Conservation (phyloP, 805 yeast genomes). For the Barnettozyma wickerhamii region DNA sequence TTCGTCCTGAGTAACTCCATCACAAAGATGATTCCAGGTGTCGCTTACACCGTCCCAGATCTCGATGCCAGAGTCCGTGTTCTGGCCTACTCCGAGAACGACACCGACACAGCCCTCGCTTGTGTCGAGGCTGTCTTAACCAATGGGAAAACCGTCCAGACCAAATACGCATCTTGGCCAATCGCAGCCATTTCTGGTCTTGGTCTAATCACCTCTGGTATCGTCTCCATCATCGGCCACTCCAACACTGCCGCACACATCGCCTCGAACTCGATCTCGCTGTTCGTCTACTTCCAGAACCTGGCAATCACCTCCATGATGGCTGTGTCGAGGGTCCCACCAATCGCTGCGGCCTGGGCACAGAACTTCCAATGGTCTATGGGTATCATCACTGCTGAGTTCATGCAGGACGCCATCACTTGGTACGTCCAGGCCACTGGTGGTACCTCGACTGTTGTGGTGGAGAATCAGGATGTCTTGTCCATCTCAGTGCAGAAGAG, state of each 20-base stretch:
- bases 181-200: constrained; percentile 87
- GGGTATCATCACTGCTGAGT: constrained; percentile 74
- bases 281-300: constrained; percentile 84
- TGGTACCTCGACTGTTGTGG: constrained; percentile 75
- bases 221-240: constrained; percentile 80
- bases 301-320: constrained; percentile 82
- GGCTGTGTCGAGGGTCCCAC: constrained; percentile 82
- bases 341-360: constrained; percentile 89
- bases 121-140: constrained; percentile 86
- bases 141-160: constrained; percentile 93
- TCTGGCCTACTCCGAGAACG: constrained; percentile 48
- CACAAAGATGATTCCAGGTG: constrained; percentile 59
- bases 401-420: constrained; percentile 81
- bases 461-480: constrained; percentile 56
- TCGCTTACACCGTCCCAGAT: constrained; percentile 91
- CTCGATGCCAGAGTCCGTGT: constrained; percentile 89
- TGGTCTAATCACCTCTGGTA: constrained; percentile 78
- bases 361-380: constrained; percentile 93
- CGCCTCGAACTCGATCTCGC: constrained; percentile 79
- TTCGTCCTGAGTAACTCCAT: constrained; percentile 39
- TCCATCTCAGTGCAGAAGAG: constrained; percentile 84
- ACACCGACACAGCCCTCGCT: constrained; percentile 57
- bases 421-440: constrained; percentile 90
- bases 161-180: constrained; percentile 90
- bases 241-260: constrained; percentile 87